A percentile compares a stretch with the other conserved stretches of the same genome.
Conservation (phyloP, 2,329 filamentous ascomycete species). For the Stagonosporopsis chrysanthemi region DNA sequence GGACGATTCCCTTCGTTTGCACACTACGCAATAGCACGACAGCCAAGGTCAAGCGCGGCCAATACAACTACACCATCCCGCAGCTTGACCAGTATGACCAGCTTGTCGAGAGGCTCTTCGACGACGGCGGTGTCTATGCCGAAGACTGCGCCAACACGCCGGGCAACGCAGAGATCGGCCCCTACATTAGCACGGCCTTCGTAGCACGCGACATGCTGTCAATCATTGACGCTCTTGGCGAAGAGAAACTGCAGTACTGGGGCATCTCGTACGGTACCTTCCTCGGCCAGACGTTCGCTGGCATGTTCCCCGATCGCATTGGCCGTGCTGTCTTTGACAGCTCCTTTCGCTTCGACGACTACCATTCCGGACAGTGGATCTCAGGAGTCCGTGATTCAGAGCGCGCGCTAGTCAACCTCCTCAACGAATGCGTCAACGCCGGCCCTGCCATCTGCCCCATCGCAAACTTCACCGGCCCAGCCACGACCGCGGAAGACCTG, state of each 20-base stretch:
- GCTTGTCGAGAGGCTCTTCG: conserved; percentile 18
- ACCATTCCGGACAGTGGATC: conserved; percentile 21
- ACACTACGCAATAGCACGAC: conserved; percentile 13
- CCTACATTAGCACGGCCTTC: conserved; percentile 24
- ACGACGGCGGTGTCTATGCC: conserved; percentile 16
- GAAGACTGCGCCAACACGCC: conserved; percentile 22
- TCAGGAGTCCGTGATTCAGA: conserved; percentile 22
- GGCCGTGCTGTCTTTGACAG: conserved; percentile 51
- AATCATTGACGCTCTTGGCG: conserved; percentile 29
- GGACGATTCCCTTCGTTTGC: conserved; percentile 24
- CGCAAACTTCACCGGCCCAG: conserved; percentile 22
- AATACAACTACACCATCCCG: conserved; percentile 23
- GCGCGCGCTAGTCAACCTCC: conserved; percentile 19
- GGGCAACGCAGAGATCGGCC: conserved; percentile 21
- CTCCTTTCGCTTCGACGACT: conserved; percentile 21
- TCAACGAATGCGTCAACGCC: conserved; percentile 22
- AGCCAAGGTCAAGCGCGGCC: conserved; percentile 7
- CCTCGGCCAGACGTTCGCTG: conserved; percentile 56
- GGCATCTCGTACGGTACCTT: conserved; percentile 56
- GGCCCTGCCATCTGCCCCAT: conserved; percentile 19
- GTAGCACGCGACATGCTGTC: conserved; percentile 27
- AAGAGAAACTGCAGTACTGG: conserved; percentile 38
- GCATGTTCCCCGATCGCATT: conserved; percentile 46
- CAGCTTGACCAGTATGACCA: conserved; percentile 15
- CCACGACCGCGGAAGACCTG: conserved; percentile 19